phyloP scores from a whole-genome alignment of 257 asterid species.

The Solanum piurae region DNA sequence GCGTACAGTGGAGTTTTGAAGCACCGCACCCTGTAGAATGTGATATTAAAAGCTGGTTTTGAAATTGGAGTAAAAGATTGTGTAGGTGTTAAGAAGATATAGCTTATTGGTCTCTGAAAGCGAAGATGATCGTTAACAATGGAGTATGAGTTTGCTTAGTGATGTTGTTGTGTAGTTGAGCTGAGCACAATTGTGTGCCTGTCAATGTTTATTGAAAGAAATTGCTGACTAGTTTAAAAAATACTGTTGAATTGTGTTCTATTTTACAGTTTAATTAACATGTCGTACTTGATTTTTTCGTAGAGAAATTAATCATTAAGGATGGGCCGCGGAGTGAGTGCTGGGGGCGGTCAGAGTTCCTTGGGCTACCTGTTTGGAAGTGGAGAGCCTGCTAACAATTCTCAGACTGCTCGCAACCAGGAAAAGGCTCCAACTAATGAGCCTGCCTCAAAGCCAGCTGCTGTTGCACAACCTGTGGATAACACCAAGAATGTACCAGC shows the following conservation, averaged over 20 bases:
- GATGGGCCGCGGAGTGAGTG: conserved; percentile 83
- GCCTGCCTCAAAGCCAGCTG: conserved; percentile 22
- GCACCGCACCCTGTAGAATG: neutral
- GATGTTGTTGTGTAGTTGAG: neutral
- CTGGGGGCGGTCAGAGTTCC: conserved; percentile 89
- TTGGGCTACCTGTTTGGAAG: conserved; percentile 73
- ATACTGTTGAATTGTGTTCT: neutral
- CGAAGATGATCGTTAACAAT: neutral
- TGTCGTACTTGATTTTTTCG: neutral
- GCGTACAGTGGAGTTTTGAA: neutral
- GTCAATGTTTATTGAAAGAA: neutral
- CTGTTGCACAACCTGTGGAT: conserved; percentile 17
- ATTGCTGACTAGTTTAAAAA: neutral
- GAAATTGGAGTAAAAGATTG: neutral
- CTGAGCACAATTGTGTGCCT: neutral
- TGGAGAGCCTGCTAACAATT: conserved; percentile 22
- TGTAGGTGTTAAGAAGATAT: neutral
- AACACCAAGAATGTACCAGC: conserved; percentile 33
- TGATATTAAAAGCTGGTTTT: neutral
- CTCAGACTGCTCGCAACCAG: conserved; percentile 16
- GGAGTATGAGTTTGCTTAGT: neutral
- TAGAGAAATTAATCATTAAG: neutral
- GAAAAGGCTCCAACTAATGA: conserved; percentile 15
- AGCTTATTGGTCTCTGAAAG: neutral
- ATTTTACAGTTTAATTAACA: neutral